phyloP scores from a whole-genome alignment of 176 grass and related monocot species.

The Saccharum spontaneum region DNA sequence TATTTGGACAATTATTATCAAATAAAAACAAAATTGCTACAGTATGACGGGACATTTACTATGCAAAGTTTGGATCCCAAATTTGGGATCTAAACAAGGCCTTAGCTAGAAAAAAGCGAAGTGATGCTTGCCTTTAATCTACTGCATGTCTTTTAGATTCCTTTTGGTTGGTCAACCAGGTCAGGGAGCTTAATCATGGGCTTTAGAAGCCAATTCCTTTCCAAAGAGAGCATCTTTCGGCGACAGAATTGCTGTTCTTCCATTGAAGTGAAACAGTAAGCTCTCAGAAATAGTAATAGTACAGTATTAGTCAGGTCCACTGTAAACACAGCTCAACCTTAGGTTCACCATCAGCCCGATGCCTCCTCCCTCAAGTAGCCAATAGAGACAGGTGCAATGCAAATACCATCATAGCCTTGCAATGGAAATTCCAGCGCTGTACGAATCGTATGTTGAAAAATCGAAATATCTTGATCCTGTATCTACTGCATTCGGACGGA shows the following conservation, averaged over 20 bases:
- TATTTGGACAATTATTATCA: too few relatives aligned
- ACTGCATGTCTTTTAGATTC: slow-evolving; percentile 4
- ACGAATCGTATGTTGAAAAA: not conserved
- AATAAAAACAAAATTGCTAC: too few relatives aligned
- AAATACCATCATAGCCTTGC: not conserved
- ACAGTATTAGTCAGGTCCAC: not conserved
- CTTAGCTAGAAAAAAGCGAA: slow-evolving; percentile 42
- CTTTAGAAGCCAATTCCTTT: slow-evolving; percentile 24
- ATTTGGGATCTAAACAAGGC: too few relatives aligned
- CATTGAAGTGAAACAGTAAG: not conserved
- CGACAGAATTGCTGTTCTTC: not conserved
- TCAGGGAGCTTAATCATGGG: not conserved
- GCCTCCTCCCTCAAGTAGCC: not conserved
- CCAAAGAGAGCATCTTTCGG: not conserved
- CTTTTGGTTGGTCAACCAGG: slow-evolving; percentile 35
- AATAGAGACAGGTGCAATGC: not conserved
- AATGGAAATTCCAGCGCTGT: not conserved
- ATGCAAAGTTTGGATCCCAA: too few relatives aligned
- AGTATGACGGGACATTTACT: too few relatives aligned
- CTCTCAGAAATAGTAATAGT: not conserved
- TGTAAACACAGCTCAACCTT: not conserved
- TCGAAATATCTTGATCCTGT: not conserved
- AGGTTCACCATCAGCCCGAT: too few relatives aligned
- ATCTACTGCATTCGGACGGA: not conserved
- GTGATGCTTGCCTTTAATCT: slow-evolving; percentile 14